phyloP scores from a whole-genome alignment of 345 rosid genomes.

The Pseudoturritis turrita region DNA sequence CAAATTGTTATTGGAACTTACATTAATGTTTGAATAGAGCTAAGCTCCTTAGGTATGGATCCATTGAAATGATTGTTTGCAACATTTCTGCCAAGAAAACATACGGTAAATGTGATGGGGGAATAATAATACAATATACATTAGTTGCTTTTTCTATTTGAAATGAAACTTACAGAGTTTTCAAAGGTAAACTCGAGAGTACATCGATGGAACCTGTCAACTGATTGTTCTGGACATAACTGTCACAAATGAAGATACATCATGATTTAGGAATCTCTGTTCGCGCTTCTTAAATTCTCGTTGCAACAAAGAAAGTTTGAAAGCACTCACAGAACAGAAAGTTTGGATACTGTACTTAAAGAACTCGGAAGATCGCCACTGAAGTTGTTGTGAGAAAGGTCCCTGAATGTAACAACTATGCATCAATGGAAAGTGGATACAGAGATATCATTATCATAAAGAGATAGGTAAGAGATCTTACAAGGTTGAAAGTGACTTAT shows the following conservation, averaged over 20 bases:
- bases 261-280: not conserved
- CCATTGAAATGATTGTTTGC: slow-evolving; percentile 89
- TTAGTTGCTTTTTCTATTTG: not conserved
- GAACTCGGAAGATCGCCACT: slow-evolving; percentile 90
- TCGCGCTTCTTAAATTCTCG: not conserved
- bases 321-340: slow-evolving; percentile 72
- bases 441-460: not conserved
- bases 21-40: slow-evolving; percentile 62
- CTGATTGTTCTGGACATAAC: slow-evolving; percentile 87
- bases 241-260: slow-evolving; percentile 39
- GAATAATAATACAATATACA: not conserved
- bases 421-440: not conserved
- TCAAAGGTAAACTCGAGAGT: slow-evolving; percentile 63
- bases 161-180: slow-evolving; percentile 62
- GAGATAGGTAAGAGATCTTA: slow-evolving; percentile 42
- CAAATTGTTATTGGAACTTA: slow-evolving; percentile 33
- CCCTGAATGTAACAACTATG: slow-evolving; percentile 42
- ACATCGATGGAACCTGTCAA: slow-evolving; percentile 73
- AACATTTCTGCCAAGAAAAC: slow-evolving; percentile 63
- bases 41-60: slow-evolving; percentile 81
- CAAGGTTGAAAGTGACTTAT: slow-evolving; percentile 51
- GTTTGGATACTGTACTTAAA: slow-evolving; percentile 57
- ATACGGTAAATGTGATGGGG: slow-evolving; percentile 1
- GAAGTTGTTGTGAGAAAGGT: slow-evolving; percentile 88
- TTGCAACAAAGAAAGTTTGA: slow-evolving; percentile 12